Base-by-base conservation (phyloP, 148 eudicot genomes). In the Talinum fruticosum region DNA sequence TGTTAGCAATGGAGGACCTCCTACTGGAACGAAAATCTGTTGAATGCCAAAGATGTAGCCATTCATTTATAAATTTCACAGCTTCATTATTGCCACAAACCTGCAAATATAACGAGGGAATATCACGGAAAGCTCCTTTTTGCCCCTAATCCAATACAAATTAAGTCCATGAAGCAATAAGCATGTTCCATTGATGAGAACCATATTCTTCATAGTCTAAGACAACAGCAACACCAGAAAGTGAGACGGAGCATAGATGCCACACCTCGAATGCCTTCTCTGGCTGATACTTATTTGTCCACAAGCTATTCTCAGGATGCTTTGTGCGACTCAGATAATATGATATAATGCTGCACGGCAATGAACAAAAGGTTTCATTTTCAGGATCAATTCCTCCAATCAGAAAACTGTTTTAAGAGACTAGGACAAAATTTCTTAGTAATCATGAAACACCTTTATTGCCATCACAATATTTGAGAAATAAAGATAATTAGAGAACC, bases 261-360 rank as follows among this genome's bases (percentile, higher is more conserved):
- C 79, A 81, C 65, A 94, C 98, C 98, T 94, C 92, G 72, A 68
- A 81, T 84, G 93, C 97, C 80, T 84, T 92, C 83, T 83, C 88
- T 80, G 98, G 98, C 85, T 89, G 90, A 87, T 89, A 92, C 82
- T 92, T 94, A 80, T 74, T 82, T 66, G 98, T 92, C 98, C 98
- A 94, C 77, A 94, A 78, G 87, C 98, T 85, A 73, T 90, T 94
- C 78, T 81, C 87, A 72, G 91, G 88, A 66, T 85, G 89, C 78
- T 84, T 83, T 59, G 54, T 54, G 64, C 86, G 84, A 67, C 73
- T 75, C 35, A 88, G 83, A 79, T 86, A 81, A 76, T 85, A 79
- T 74, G 90, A 75, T 72, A 71, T 79, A 74, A 86, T 85, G 75
- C 95, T 92, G 90, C 74, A 75, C 6, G 37, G 34, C 33, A 66